Evolutionary conservation across 2,329 filamentous ascomycete species (phyloP).

Genomic region (Metarhizium anisopliae): DNA sequence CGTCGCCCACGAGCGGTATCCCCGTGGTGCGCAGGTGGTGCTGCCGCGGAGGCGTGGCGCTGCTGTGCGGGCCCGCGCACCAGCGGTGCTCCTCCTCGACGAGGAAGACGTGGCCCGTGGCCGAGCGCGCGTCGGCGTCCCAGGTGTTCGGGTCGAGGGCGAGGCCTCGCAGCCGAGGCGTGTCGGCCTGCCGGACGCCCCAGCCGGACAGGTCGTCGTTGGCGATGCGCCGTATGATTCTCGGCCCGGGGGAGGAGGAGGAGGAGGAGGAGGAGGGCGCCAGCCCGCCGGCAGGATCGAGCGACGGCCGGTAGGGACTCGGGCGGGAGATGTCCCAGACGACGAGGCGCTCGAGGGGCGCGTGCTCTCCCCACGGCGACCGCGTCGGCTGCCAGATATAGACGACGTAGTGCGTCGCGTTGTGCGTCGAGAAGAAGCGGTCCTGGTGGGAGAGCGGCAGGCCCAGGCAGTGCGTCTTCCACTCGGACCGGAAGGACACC

Average conservation of each 20-base stretch:
- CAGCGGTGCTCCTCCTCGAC: constrained; percentile 20
- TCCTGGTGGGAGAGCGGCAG: constrained; percentile 45
- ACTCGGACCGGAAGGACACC: constrained; percentile 28
- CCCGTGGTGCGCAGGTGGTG: constrained; percentile 37
- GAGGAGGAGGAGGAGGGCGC: too few relatives aligned
- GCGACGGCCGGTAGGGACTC: too few relatives aligned
- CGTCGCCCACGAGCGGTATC: constrained; percentile 28
- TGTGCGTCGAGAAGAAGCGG: constrained; percentile 56
- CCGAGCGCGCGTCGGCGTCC: background rate
- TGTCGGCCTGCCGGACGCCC: too few relatives aligned
- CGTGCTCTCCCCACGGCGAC: too few relatives aligned
- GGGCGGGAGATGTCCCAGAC: too few relatives aligned
- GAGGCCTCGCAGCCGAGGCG: too few relatives aligned
- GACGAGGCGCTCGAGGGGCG: too few relatives aligned
- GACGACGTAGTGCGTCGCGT: constrained; percentile 47
- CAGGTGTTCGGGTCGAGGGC: too few relatives aligned
- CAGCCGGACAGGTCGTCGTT: too few relatives aligned
- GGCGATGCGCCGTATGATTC: too few relatives aligned
- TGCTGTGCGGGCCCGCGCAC: constrained; percentile 23
- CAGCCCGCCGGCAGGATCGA: too few relatives aligned
- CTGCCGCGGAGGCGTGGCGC: constrained; percentile 28
- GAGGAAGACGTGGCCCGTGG: constrained; percentile 38
- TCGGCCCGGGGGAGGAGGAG: too few relatives aligned
- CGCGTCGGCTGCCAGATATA: constrained; percentile 45
- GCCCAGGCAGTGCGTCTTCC: constrained; percentile 50